These are phyloP conservation scores for Primulina eburnea DNA, from an alignment of 257 asterid species.

Conservation along the genomic window DNA sequence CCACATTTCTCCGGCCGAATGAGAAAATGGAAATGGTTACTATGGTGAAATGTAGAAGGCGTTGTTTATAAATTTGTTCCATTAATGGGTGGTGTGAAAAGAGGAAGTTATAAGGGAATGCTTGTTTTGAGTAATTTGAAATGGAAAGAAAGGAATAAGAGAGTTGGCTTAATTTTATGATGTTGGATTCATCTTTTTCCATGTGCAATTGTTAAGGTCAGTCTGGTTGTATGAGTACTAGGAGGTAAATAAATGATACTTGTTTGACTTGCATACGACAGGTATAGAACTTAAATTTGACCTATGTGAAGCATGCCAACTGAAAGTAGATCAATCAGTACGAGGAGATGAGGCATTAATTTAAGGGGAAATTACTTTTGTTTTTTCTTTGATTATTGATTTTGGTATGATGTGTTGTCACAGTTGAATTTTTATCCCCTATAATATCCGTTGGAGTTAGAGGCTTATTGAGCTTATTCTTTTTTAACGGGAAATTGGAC, in stretches of 20 bases:
- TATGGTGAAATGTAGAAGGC: slow-evolving; percentile 2
- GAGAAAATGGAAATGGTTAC: neutral
- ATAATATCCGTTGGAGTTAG: no score
- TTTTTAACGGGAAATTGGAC: no score
- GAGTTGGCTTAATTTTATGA: neutral
- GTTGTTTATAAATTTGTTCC: neutral
- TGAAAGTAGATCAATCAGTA: no score
- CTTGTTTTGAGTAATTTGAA: slow-evolving; percentile 21
- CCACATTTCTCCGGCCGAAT: slow-evolving; percentile 26
- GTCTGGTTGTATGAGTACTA: slow-evolving; percentile 5
- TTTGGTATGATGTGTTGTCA: no score
- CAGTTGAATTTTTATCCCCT: no score
- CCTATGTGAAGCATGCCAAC: no score
- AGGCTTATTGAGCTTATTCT: no score
- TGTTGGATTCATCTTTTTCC: neutral
- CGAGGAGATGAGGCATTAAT: no score
- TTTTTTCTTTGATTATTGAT: no score
- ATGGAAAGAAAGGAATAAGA: slow-evolving; percentile 45
- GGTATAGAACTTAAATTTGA: slow-evolving; percentile 7
- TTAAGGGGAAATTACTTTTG: no score
- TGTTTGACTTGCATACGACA: slow-evolving; percentile 24
- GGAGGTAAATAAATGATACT: slow-evolving; percentile 37
- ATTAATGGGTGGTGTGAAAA: slow-evolving; percentile 6
- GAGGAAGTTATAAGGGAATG: slow-evolving; percentile 6
- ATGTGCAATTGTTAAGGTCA: slow-evolving; percentile 12